Evolutionary conservation across 352 stramenopile species (phyloP).

Genomic region (Globisporangium spinosum): DNA sequence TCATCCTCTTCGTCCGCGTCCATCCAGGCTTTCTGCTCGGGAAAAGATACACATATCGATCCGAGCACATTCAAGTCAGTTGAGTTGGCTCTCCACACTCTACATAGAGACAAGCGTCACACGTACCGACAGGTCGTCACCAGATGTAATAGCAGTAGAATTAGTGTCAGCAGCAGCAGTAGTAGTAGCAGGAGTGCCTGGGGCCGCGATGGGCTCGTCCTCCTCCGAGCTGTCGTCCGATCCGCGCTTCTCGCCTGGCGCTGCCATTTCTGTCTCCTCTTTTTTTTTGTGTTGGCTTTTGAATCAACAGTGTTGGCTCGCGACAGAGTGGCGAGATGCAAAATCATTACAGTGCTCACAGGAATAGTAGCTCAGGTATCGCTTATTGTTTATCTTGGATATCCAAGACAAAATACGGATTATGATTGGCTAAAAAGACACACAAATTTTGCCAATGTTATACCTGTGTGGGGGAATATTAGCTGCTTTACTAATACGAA

Average conservation of each 20-base stretch:
- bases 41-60: neutral
- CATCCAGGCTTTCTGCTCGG: constrained; percentile 66
- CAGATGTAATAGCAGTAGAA: neutral
- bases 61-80: neutral
- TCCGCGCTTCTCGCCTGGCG: constrained; percentile 21
- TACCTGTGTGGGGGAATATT: too few relatives aligned
- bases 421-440: neutral
- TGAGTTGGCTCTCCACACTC: neutral
- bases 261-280: neutral
- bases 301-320: constrained; percentile 2
- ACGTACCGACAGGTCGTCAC: constrained; percentile 37
- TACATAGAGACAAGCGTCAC: neutral
- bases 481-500: too few relatives aligned
- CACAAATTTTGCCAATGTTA: neutral
- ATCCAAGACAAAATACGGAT: neutral
- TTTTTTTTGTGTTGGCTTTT: constrained; percentile 4
- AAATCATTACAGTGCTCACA: neutral
- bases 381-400: neutral
- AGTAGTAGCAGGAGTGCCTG: constrained; percentile 7
- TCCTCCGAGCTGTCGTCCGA: constrained; percentile 80
- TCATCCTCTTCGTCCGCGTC: constrained; percentile 70
- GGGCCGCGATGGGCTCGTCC: constrained; percentile 67
- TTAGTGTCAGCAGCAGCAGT: neutral
- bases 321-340: neutral
- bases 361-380: neutral